phyloP scores from a whole-genome alignment of 495 filamentous ascomycete genomes.

The Lasiosphaeris hirsuta region DNA sequence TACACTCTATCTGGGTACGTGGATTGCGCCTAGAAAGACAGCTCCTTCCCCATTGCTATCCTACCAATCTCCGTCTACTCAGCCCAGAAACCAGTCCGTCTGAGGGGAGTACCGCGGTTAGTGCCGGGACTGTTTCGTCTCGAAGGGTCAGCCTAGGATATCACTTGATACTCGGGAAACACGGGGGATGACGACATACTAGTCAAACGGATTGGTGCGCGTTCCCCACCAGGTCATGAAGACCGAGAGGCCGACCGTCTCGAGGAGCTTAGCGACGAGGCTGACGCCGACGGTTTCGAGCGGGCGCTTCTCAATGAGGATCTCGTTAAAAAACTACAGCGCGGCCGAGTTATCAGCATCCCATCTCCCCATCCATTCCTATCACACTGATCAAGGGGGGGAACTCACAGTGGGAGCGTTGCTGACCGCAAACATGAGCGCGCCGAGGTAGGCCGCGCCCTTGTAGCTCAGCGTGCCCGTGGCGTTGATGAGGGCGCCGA shows the following conservation, averaged over 20 bases:
- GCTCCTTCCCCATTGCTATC: neutral
- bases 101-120: conserved; percentile 15
- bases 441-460: conserved; percentile 90
- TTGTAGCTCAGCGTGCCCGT: conserved; percentile 94
- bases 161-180: neutral
- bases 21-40: conserved; percentile 7
- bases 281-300: conserved; percentile 85
- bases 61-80: conserved; percentile 14
- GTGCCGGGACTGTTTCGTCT: conserved; percentile 11
- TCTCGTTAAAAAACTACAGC: conserved; percentile 82
- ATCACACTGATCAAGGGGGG: no score
- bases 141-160: neutral
- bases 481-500: conserved; percentile 92
- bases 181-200: conserved; percentile 28
- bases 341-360: neutral
- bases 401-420: conserved; percentile 83
- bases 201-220: conserved; percentile 77
- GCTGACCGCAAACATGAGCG: conserved; percentile 86
- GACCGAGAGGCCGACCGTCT: conserved; percentile 87
- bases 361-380: no score
- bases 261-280: conserved; percentile 75
- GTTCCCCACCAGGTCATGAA: conserved; percentile 98
- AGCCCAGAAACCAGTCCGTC: conserved; percentile 22
- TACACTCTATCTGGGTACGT: conserved; percentile 13
- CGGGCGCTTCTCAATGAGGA: conserved; percentile 87